A percentile compares a stretch with the other conserved stretches of the same genome.
These are phyloP conservation scores for Centaurea solstitialis DNA, from an alignment of 129 eudicot species.

Conservation along the genomic window DNA sequence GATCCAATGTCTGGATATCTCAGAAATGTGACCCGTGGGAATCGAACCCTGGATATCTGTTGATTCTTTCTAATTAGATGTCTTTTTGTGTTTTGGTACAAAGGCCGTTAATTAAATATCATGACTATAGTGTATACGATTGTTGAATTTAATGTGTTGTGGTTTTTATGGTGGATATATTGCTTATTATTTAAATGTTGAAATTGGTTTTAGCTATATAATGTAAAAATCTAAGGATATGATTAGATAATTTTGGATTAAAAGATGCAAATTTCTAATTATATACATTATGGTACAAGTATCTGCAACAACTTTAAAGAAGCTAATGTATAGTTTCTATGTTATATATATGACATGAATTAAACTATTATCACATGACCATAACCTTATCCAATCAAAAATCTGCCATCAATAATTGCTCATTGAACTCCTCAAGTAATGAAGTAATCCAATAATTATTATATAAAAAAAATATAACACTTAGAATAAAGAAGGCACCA, in stretches of 20 bases:
- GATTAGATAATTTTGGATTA: neutral
- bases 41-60: no score
- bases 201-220: no score
- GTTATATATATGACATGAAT: neutral
- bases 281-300: constrained; percentile 2
- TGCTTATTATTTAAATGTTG: no score
- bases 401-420: constrained; percentile 28
- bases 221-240: neutral
- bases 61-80: neutral
- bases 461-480: neutral
- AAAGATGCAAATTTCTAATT: neutral
- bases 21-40: no score
- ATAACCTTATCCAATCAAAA: constrained; percentile 41
- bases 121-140: no score
- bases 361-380: constrained; percentile 25
- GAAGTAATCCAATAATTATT: neutral
- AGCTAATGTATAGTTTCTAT: neutral
- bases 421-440: neutral
- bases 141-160: no score
- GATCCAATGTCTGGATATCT: no score
- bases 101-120: neutral
- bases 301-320: constrained; percentile 1
- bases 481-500: constrained; percentile 9
- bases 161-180: no score
- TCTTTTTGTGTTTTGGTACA: no score